These are phyloP conservation scores for Saturnispora quitensis DNA, from an alignment of 805 yeast species.

Conservation along the genomic window DNA sequence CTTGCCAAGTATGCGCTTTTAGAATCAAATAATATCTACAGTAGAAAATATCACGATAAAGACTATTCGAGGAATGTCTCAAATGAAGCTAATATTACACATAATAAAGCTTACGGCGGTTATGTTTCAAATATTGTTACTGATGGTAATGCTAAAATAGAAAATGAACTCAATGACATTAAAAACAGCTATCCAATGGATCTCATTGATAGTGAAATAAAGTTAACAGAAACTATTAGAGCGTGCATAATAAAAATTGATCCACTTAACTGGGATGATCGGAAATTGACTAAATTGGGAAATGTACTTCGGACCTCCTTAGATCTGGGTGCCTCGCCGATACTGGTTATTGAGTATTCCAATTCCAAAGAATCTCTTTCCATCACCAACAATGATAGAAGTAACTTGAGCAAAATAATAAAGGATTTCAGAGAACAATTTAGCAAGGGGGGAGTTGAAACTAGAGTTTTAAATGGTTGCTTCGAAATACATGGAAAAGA, in stretches of 20 bases:
- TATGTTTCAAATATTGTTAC: constrained; percentile 11
- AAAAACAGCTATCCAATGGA: constrained; percentile 11
- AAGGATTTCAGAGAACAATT: constrained; percentile 1
- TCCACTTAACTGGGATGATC: constrained; percentile 28
- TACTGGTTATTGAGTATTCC: constrained; percentile 45
- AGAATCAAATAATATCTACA: constrained; percentile 27
- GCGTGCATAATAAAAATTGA: constrained; percentile 47
- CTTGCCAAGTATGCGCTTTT: constrained; percentile 57
- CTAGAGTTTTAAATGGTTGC: constrained; percentile 27
- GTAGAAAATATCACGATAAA: background rate
- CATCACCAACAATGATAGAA: constrained; percentile 5
- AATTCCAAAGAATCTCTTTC: constrained; percentile 16
- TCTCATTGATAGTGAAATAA: constrained; percentile 17
- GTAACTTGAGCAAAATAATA: constrained; percentile 14
- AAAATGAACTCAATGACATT: background rate
- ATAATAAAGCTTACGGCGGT: constrained; percentile 8
- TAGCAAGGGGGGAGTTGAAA: background rate
- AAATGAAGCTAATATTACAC: background rate
- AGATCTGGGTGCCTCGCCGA: constrained; percentile 57
- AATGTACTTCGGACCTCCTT: constrained; percentile 9
- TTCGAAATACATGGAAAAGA: constrained; percentile 25
- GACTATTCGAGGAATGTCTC: background rate
- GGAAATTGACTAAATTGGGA: constrained; percentile 2
- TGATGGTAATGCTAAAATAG: background rate
- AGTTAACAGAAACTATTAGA: constrained; percentile 34